These are phyloP conservation scores for Pterocarpus santalinus DNA, from an alignment of 306 rosid genomes.

Conservation along the genomic window DNA sequence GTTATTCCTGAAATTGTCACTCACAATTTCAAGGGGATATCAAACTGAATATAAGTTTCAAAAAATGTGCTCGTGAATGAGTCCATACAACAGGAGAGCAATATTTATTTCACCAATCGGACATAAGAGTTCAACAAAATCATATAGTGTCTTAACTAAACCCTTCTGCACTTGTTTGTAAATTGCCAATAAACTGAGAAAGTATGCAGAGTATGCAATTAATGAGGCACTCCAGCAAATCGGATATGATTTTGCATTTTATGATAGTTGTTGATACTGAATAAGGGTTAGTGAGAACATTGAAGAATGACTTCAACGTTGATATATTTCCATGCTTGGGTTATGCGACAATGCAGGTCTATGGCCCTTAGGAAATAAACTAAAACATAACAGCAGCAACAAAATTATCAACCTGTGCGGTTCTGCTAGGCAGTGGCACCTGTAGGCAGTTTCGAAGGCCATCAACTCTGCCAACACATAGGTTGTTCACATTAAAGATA, in stretches of 20 bases:
- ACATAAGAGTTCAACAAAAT: background rate
- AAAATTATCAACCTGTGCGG: conserved; percentile 80
- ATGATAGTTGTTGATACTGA: background rate
- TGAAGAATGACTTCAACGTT: conserved; percentile 8
- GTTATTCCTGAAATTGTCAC: background rate
- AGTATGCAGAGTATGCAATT: background rate
- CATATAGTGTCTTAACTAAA: background rate
- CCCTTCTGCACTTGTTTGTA: background rate
- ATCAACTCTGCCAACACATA: conserved; percentile 65
- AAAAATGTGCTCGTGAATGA: background rate
- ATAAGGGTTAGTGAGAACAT: background rate
- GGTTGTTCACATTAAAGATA: conserved; percentile 17
- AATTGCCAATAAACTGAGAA: background rate
- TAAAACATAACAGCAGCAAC: conserved; percentile 33
- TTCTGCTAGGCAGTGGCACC: conserved; percentile 78
- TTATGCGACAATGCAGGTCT: background rate
- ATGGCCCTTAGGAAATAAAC: conserved; percentile 15
- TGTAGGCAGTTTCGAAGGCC: conserved; percentile 84
- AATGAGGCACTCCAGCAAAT: background rate
- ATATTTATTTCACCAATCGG: background rate
- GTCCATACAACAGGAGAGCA: background rate
- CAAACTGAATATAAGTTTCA: background rate
- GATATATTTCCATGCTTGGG: conserved; percentile 13
- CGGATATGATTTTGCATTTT: background rate
- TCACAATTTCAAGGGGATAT: conserved; percentile 2